Base-by-base conservation (phyloP, 257 asterid species). In the Nicotiana tomentosiformis region DNA sequence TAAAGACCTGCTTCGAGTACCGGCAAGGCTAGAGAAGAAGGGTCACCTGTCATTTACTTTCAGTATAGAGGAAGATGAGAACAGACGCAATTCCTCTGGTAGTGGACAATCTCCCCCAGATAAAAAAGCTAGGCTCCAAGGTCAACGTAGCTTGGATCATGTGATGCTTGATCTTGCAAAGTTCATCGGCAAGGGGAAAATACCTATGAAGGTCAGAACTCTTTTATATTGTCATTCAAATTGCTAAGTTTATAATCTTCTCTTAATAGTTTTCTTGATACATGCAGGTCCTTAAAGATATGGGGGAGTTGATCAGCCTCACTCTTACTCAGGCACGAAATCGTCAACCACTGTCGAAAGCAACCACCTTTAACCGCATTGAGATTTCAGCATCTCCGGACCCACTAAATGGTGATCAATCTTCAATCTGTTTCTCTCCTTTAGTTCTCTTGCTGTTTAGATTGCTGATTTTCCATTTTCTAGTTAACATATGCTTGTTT, bases 351-450 rank as follows among this genome's bases (percentile, higher is more conserved):
- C 93, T 96, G 81, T 91, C 98, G 80, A 97, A 97, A 82, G 91
- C 98, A 79, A 96, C 99, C 53, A 92, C 91, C 81, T 96, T 96
- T 86, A 91, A 87, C 80, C 97, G 99, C 84, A 90, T 96, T 82
- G 97, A 90, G 81, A 85, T 90, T 80, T 85, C 94, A 80, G 84
- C 95, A 51, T 82, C 93, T 37, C 89, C 85, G 53, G 98, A 96
- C 86, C 99, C 98, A 74, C 86, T 96, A 74, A 88, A 90, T 88
- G 98, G 99, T 94, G 90, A 87, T 82, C 65, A 58, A 30, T 46
- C 80, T 69, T 72, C 74, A 37, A 81, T 66, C 46, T n/a, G 12
- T 32, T 3, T 16, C 70, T 87, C 46, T 18, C n/a, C 20, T 51
- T 33, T 37, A 23, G 29, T 80, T 14, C 46, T 62, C 51, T 62